phyloP scores from a whole-genome alignment of 2,329 filamentous ascomycete genomes.

The Exserohilum turcica region DNA sequence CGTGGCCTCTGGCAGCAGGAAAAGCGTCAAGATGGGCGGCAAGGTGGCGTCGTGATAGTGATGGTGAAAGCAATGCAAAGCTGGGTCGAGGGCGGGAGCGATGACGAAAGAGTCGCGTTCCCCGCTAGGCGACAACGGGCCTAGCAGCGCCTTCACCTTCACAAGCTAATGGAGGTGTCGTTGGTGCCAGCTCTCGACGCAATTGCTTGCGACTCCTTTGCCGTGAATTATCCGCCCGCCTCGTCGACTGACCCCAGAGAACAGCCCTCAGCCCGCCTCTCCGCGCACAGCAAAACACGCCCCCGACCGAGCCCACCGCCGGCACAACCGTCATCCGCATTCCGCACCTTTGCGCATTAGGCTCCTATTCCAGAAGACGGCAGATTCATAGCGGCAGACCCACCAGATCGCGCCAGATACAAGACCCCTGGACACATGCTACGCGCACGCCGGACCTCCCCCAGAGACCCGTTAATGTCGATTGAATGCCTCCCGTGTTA shows the following conservation, averaged over 20 bases:
- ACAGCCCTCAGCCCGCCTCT: neutral
- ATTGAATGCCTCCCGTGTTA: slow-evolving; percentile 89
- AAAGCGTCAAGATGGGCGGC: neutral
- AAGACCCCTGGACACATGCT: slow-evolving; percentile 35
- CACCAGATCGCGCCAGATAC: slow-evolving; percentile 28
- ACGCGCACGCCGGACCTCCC: slow-evolving; percentile 24
- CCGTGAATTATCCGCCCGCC: slow-evolving; percentile 6
- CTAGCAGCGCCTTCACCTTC: slow-evolving; percentile 24
- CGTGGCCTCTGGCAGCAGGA: no score
- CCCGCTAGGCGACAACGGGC: slow-evolving; percentile 21
- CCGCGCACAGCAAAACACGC: neutral
- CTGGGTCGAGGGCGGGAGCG: slow-evolving; percentile 19
- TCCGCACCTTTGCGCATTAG: slow-evolving; percentile 24
- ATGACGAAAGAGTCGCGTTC: slow-evolving; percentile 25
- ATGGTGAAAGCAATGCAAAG: no score
- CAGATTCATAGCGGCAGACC: slow-evolving; percentile 21
- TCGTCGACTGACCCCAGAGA: neutral
- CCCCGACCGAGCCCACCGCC: slow-evolving; percentile 2
- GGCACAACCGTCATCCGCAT: slow-evolving; percentile 14
- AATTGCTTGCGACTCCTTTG: slow-evolving; percentile 12
- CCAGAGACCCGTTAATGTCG: slow-evolving; percentile 41
- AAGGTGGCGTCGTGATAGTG: slow-evolving; percentile 10
- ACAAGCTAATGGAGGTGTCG: slow-evolving; percentile 27
- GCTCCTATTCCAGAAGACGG: no score
- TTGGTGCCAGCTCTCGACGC: slow-evolving; percentile 14